These are phyloP conservation scores for Nyssa sinensis DNA, from an alignment of 148 eudicot genomes.

Conservation along the genomic window DNA sequence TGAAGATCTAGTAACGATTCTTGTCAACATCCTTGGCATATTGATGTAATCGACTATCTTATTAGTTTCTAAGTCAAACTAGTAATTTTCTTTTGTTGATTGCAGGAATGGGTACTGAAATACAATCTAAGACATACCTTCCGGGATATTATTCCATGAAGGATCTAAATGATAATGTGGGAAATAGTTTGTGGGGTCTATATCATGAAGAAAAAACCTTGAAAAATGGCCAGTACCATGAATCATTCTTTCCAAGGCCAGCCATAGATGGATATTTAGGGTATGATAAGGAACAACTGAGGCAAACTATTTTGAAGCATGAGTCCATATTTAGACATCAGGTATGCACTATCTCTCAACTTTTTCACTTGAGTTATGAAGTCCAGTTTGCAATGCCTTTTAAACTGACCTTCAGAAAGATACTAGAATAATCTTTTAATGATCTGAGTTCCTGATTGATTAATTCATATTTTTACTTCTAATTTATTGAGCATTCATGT, in stretches of 20 bases:
- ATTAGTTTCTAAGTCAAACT: conserved; percentile 5
- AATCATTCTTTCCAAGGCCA: conserved; percentile 12
- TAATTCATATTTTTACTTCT: background rate
- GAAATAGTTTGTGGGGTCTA: conserved; percentile 20
- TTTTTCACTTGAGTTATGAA: background rate
- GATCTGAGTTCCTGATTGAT: background rate
- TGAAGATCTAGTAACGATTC: too few species aligned
- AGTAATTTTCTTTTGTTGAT: conserved; percentile 18
- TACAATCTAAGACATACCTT: conserved; percentile 32
- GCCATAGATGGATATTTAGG: conserved; percentile 19
- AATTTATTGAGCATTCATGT: background rate
- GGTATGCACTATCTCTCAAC: conserved; percentile 22
- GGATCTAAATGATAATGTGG: conserved; percentile 22
- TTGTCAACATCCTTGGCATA: background rate
- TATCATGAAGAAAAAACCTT: conserved; percentile 22
- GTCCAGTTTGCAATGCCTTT: background rate
- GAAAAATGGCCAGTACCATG: conserved; percentile 14
- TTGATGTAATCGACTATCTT: background rate
- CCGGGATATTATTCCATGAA: conserved; percentile 28
- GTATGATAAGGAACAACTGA: conserved; percentile 26
- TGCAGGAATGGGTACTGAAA: conserved; percentile 47
- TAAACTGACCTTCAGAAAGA: background rate
- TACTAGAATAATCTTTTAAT: background rate
- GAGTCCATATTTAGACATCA: conserved; percentile 44
- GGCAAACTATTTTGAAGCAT: conserved; percentile 44